Percentiles rank a stretch among this genome's conserved stretches.
These are phyloP conservation scores for Artemisia tridentata DNA, from an alignment of 129 eudicot genomes.

Conservation along the genomic window DNA sequence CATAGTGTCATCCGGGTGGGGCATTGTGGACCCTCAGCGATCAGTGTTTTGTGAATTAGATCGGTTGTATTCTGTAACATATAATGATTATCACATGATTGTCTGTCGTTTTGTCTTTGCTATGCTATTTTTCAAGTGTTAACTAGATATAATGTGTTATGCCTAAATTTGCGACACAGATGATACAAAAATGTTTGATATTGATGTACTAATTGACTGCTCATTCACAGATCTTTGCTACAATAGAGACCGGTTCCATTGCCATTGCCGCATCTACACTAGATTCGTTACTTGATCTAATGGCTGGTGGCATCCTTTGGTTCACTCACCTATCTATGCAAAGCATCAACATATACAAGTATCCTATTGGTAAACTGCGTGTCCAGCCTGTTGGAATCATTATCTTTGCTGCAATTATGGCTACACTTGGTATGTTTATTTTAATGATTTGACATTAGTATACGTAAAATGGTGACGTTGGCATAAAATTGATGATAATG, in stretches of 20 bases:
- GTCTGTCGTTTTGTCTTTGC: not conserved
- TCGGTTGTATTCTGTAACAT: not conserved
- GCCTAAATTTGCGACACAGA: not conserved
- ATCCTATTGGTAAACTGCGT: conserved; percentile 88
- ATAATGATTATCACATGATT: not conserved
- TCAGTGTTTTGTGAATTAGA: not conserved
- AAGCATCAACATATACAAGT: conserved; percentile 66
- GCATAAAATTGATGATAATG: not conserved
- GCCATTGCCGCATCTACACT: conserved; percentile 97
- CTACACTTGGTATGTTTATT: conserved; percentile 67
- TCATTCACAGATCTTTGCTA: conserved; percentile 62
- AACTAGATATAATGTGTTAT: not conserved
- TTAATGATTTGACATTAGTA: not conserved
- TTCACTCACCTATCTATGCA: conserved; percentile 88
- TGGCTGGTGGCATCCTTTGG: conserved; percentile 98
- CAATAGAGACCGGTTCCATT: conserved; percentile 74
- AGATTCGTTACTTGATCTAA: conserved; percentile 87
- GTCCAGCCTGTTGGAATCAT: conserved; percentile 95
- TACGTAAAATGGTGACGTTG: not conserved
- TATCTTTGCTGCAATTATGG: conserved; percentile 93
- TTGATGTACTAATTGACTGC: not conserved
- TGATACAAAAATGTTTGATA: not conserved
- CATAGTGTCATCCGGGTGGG: too few relatives aligned
- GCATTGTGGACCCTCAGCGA: too few relatives aligned
- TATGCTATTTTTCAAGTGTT: not conserved